Conservation (phyloP, 768 basidiomycete genomes). For the Mycena alexandri region DNA sequence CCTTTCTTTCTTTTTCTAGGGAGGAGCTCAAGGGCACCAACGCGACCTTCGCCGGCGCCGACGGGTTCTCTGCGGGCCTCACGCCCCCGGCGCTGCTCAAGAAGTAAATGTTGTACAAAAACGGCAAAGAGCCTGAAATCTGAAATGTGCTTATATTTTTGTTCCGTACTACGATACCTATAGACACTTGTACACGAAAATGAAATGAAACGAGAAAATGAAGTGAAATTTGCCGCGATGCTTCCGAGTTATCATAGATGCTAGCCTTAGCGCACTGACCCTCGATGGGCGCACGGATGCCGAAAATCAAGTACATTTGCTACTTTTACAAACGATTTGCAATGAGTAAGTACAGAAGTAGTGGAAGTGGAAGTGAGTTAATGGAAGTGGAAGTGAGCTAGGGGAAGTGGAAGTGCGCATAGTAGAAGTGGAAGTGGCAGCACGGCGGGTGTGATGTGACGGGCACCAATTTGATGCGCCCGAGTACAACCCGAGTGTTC, state of each 20-base stretch:
- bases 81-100: constrained; percentile 79
- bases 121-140: not conserved
- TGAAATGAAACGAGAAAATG: constrained; percentile 15
- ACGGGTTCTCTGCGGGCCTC: constrained; percentile 83
- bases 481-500: too few species aligned
- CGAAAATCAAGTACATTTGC: too few species aligned
- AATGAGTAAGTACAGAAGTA: too few species aligned
- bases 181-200: constrained; percentile 27
- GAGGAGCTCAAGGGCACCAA: constrained; percentile 79
- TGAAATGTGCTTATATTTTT: constrained; percentile 35
- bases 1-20: constrained; percentile 52
- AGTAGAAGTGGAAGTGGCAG: too few species aligned
- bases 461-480: too few species aligned
- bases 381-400: too few species aligned
- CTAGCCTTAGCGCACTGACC: too few species aligned
- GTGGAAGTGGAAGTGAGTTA: too few species aligned
- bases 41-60: constrained; percentile 79
- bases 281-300: too few species aligned
- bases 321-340: too few species aligned
- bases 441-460: too few species aligned
- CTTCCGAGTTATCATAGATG: not conserved
- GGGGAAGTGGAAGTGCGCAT: too few species aligned
- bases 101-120: constrained; percentile 59
- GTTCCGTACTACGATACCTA: constrained; percentile 22
- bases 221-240: not conserved